Conservation (phyloP, 2,329 filamentous ascomycete species). For the Ophiostoma tasmaniense region DNA sequence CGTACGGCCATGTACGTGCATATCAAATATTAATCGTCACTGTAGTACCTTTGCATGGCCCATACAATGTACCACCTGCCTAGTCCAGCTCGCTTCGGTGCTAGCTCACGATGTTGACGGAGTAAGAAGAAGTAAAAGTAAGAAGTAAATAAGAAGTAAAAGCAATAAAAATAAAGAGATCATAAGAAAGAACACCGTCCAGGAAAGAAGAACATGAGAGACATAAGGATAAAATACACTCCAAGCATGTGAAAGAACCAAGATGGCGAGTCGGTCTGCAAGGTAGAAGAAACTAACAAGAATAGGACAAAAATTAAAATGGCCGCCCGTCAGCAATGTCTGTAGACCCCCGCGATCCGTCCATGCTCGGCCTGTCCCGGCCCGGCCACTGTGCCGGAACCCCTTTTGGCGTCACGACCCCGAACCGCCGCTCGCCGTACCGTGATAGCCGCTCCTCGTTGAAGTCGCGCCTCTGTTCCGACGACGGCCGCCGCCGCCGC, state of each 20-base stretch:
- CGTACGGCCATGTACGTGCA: not conserved
- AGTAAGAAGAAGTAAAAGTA: not conserved
- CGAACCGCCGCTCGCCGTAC: constrained; percentile 24
- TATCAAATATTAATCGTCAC: not conserved
- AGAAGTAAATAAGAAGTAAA: not conserved
- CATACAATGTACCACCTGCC: constrained; percentile 1
- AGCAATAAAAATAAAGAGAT: not conserved
- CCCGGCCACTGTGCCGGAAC: not conserved
- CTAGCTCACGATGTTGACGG: not conserved
- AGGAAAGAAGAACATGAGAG: not conserved
- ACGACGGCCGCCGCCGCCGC: not conserved
- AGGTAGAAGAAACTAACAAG: no score
- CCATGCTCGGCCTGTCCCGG: not conserved
- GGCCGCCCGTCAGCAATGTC: not conserved
- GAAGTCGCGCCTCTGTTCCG: constrained; percentile 19
- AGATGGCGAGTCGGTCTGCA: not conserved
- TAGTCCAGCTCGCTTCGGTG: constrained; percentile 2
- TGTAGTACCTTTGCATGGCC: not conserved
- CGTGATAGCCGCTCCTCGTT: constrained; percentile 24
- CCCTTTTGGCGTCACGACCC: constrained; percentile 10
- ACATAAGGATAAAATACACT: not conserved
- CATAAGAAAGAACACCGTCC: not conserved
- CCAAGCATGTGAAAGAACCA: not conserved
- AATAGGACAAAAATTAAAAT: not conserved
- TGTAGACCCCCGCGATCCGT: not conserved